A percentile compares a stretch with the other conserved stretches of the same genome.
phyloP scores from a whole-genome alignment of 2,329 filamentous ascomycete species.

The Diaporthe helianthi region DNA sequence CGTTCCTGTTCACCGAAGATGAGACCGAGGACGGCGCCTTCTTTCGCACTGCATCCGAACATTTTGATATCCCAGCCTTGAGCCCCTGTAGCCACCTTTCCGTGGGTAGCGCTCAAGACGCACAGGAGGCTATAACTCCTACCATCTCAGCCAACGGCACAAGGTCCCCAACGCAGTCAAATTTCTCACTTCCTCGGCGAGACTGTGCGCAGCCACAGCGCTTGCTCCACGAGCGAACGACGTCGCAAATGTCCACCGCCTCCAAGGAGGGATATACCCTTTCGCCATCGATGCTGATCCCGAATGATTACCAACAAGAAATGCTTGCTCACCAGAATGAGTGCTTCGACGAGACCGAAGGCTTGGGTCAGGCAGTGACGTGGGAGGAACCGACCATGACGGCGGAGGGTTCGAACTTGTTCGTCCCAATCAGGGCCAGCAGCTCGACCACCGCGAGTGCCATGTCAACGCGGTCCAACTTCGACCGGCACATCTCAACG shows the following conservation, averaged over 20 bases:
- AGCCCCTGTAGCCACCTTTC: constrained; percentile 54
- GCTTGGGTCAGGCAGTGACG: constrained; percentile 41
- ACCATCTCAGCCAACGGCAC: constrained; percentile 45
- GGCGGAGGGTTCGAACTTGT: constrained; percentile 44
- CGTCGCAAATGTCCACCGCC: constrained; percentile 59
- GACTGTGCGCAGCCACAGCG: constrained; percentile 42
- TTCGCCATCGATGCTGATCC: constrained; percentile 69
- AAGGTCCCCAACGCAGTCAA: constrained; percentile 51
- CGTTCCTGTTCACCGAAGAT: constrained; percentile 30
- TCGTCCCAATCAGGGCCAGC: constrained; percentile 55
- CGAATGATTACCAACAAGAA: constrained; percentile 63
- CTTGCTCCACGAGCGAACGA: constrained; percentile 47
- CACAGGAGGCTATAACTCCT: constrained; percentile 53
- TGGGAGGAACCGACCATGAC: constrained; percentile 46
- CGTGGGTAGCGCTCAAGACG: constrained; percentile 42
- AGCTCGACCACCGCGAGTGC: constrained; percentile 62
- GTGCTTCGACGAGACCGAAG: constrained; percentile 43
- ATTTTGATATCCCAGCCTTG: constrained; percentile 54
- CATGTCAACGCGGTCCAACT: constrained; percentile 55
- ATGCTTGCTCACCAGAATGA: constrained; percentile 53
- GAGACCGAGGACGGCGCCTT: constrained; percentile 32
- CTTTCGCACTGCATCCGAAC: constrained; percentile 38
- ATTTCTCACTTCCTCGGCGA: constrained; percentile 59
- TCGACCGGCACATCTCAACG: constrained; percentile 60
- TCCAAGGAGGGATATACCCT: constrained; percentile 67